Conservation (phyloP, 805 yeast species). For the Ogataea minuta region DNA sequence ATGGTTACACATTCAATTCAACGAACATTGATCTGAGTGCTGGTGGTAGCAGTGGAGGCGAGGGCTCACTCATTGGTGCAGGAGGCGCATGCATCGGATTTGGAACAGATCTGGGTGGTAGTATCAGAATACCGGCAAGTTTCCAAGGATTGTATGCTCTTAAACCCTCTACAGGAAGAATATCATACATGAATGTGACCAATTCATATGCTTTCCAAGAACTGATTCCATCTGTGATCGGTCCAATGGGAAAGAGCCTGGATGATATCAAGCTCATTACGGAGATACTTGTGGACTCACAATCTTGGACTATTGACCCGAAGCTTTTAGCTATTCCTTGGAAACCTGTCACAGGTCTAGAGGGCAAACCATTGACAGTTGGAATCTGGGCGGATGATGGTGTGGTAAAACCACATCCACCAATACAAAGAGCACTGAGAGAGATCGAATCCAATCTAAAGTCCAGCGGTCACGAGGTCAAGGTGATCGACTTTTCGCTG, state of each 20-base stretch:
- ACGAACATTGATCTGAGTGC: conserved; percentile 36
- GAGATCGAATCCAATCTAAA: conserved; percentile 5
- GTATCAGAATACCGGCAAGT: conserved; percentile 35
- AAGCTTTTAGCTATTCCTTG: conserved; percentile 49
- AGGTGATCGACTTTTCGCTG: conserved; percentile 46
- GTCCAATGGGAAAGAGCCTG: conserved; percentile 32
- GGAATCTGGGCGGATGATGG: conserved; percentile 48
- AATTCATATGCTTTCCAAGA: conserved; percentile 35
- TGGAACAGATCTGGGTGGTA: conserved; percentile 42
- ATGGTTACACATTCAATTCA: conserved; percentile 38
- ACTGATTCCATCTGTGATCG: conserved; percentile 33
- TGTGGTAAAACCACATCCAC: conserved; percentile 52
- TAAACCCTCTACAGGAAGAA: conserved; percentile 35
- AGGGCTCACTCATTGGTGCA: conserved; percentile 36
- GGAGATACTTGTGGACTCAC: conserved; percentile 36
- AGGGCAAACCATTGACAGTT: conserved; percentile 36
- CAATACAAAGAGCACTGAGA: conserved; percentile 45
- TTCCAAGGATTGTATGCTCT: conserved; percentile 36
- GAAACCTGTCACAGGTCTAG: conserved; percentile 26
- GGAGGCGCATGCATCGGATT: conserved; percentile 35
- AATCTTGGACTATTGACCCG: conserved; percentile 51
- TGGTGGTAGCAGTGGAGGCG: conserved; percentile 49
- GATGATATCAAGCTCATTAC: conserved; percentile 37
- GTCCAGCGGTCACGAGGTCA: conserved; percentile 47
- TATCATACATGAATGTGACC: conserved; percentile 31